Conservation (phyloP, 495 filamentous ascomycete genomes). For the Neurospora cerealis region DNA sequence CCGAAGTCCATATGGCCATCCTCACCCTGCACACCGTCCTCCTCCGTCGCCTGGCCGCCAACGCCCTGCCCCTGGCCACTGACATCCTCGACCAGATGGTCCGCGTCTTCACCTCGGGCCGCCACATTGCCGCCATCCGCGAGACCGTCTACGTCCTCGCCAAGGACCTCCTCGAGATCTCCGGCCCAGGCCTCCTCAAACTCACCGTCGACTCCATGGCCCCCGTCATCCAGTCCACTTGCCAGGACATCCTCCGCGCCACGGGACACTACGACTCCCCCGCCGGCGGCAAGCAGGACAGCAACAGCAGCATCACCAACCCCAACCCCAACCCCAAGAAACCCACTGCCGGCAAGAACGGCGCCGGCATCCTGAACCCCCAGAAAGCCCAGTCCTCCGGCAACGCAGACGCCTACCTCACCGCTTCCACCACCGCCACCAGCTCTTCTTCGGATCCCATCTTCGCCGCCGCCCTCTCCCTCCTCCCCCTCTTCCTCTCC, state of each 20-base stretch:
- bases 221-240: conserved; percentile 49
- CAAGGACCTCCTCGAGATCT: conserved; percentile 43
- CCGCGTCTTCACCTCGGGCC: conserved; percentile 58
- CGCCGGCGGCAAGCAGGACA: background rate
- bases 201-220: conserved; percentile 47
- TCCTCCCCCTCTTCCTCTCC: conserved; percentile 53
- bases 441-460: conserved; percentile 37
- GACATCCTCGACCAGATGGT: conserved; percentile 56
- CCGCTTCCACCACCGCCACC: conserved; percentile 16
- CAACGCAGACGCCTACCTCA: conserved; percentile 33
- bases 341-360: conserved; percentile 9
- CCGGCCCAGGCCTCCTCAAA: conserved; percentile 56
- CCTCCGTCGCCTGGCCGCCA: conserved; percentile 41
- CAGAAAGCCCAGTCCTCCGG: conserved; percentile 20
- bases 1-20: conserved; percentile 60
- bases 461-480: conserved; percentile 37
- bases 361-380: conserved; percentile 6
- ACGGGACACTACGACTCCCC: conserved; percentile 22
- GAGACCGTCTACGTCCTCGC: conserved; percentile 48
- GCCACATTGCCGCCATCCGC: conserved; percentile 46
- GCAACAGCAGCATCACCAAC: background rate
- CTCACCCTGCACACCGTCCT: conserved; percentile 48
- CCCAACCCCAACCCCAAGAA: background rate
- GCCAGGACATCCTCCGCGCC: conserved; percentile 50
- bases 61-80: conserved; percentile 43